phyloP scores from a whole-genome alignment of 495 filamentous ascomycete genomes.

The Annulohypoxylon stygium region DNA sequence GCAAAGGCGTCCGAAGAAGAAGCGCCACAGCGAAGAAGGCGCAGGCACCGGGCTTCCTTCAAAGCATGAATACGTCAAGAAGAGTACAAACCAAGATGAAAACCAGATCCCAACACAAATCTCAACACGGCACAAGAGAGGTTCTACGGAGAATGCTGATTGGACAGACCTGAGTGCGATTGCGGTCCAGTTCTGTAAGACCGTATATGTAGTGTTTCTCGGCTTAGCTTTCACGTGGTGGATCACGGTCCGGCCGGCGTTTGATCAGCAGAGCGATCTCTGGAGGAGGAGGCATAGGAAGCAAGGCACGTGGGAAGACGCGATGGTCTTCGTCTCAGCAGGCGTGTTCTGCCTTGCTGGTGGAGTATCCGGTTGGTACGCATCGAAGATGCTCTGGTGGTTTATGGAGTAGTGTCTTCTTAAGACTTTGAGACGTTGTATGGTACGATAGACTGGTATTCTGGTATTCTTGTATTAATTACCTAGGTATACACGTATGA shows the following conservation, averaged over 20 bases:
- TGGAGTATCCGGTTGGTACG: constrained; percentile 33
- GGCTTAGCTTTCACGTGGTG: constrained; percentile 46
- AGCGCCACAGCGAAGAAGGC: constrained; percentile 36
- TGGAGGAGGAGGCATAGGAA: constrained; percentile 45
- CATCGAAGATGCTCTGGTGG: constrained; percentile 28
- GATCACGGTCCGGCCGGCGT: constrained; percentile 46
- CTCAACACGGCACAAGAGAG: constrained; percentile 17
- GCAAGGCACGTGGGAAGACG: constrained; percentile 49
- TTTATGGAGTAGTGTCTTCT: constrained; percentile 13
- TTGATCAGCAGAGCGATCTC: constrained; percentile 48
- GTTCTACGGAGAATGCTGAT: background rate
- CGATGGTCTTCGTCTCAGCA: constrained; percentile 37
- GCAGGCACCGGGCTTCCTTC: constrained; percentile 37
- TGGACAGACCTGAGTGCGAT: background rate
- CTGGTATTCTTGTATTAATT: constrained; percentile 16
- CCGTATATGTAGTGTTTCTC: constrained; percentile 33
- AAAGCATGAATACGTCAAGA: constrained; percentile 26
- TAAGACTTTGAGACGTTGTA: constrained; percentile 6
- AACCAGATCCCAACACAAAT: constrained; percentile 4
- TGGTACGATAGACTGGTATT: constrained; percentile 28
- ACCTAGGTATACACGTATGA: background rate
- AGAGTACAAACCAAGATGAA: background rate
- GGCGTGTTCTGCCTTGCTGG: constrained; percentile 38
- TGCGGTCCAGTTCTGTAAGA: constrained; percentile 27
- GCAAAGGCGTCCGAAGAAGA: constrained; percentile 29